Evolutionary conservation across 805 yeast species (phyloP).

Genomic region (Metschnikowia borealis): DNA sequence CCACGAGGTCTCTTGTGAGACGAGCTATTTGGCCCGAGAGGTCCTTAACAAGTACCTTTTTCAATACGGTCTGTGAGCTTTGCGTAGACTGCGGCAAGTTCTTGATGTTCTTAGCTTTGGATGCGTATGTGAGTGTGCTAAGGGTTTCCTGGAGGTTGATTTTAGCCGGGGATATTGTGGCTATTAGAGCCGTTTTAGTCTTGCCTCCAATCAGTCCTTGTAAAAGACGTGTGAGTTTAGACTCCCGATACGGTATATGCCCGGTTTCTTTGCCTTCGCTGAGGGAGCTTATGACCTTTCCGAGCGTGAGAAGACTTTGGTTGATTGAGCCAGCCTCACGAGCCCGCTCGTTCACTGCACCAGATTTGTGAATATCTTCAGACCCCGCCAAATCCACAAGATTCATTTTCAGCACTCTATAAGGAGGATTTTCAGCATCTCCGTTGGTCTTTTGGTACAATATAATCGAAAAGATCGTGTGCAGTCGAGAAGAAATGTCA

Average conservation of each 20-base stretch:
- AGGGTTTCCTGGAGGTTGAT: slow-evolving; percentile 75
- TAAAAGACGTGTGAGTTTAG: slow-evolving; percentile 67
- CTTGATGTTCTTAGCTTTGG: slow-evolving; percentile 76
- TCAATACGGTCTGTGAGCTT: slow-evolving; percentile 42
- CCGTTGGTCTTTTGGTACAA: slow-evolving; percentile 44
- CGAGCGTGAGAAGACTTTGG: slow-evolving; percentile 80
- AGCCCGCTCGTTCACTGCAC: slow-evolving; percentile 81
- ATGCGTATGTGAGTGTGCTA: slow-evolving; percentile 84
- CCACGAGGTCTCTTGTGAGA: slow-evolving; percentile 55
- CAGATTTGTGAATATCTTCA: slow-evolving; percentile 82
- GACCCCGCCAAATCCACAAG: slow-evolving; percentile 94
- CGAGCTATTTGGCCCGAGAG: slow-evolving; percentile 51
- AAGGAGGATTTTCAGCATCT: slow-evolving; percentile 9
- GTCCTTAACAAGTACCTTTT: slow-evolving; percentile 50
- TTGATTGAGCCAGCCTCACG: slow-evolving; percentile 93
- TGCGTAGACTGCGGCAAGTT: slow-evolving; percentile 52
- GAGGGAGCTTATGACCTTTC: slow-evolving; percentile 73
- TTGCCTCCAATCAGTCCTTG: slow-evolving; percentile 86
- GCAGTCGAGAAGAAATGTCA: slow-evolving; percentile 71
- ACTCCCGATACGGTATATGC: slow-evolving; percentile 84
- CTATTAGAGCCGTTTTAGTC: slow-evolving; percentile 82
- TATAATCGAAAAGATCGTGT: slow-evolving; percentile 67
- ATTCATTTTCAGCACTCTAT: slow-evolving; percentile 62
- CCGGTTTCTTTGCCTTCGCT: slow-evolving; percentile 29
- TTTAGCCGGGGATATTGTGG: slow-evolving; percentile 82